Conservation (phyloP, 768 basidiomycete genomes). For the Tylopilus balloui region DNA sequence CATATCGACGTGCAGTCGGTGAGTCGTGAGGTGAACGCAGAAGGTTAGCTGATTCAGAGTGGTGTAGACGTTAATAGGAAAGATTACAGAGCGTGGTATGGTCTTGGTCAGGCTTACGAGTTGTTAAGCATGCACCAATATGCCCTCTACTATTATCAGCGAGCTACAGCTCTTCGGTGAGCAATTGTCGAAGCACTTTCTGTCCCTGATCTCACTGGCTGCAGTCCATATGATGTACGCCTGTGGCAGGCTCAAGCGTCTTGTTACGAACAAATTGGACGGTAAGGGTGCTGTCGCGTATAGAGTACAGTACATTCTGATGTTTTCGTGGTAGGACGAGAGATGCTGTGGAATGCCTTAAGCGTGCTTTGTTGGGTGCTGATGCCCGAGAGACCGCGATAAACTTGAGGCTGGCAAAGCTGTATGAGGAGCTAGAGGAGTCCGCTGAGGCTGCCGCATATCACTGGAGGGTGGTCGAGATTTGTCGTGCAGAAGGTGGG, state of each 20-base stretch:
- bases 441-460: constrained; percentile 66
- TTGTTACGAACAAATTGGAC: constrained; percentile 89
- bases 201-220: constrained; percentile 1
- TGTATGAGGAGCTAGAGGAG: constrained; percentile 67
- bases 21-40: constrained; percentile 26
- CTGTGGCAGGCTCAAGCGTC: constrained; percentile 94
- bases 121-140: constrained; percentile 96
- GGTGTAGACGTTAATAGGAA: constrained; percentile 86
- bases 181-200: constrained; percentile 6
- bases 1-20: constrained; percentile 95
- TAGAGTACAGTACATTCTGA: constrained; percentile 2
- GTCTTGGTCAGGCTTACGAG: constrained; percentile 96
- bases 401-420: constrained; percentile 66
- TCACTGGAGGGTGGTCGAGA: constrained; percentile 75
- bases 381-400: constrained; percentile 73
- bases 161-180: constrained; percentile 87
- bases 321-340: constrained; percentile 47
- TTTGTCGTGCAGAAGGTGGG: constrained; percentile 49
- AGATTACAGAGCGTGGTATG: constrained; percentile 98
- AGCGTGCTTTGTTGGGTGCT: constrained; percentile 80
- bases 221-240: constrained; percentile 90
- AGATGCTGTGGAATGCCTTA: constrained; percentile 89
- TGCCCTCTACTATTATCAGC: constrained; percentile 93
- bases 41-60: not conserved
- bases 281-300: constrained; percentile 43